Percentiles rank a stretch among this genome's conserved stretches.
These are phyloP conservation scores for Rhizophora apiculata DNA, from an alignment of 345 rosid genomes.

Conservation along the genomic window DNA sequence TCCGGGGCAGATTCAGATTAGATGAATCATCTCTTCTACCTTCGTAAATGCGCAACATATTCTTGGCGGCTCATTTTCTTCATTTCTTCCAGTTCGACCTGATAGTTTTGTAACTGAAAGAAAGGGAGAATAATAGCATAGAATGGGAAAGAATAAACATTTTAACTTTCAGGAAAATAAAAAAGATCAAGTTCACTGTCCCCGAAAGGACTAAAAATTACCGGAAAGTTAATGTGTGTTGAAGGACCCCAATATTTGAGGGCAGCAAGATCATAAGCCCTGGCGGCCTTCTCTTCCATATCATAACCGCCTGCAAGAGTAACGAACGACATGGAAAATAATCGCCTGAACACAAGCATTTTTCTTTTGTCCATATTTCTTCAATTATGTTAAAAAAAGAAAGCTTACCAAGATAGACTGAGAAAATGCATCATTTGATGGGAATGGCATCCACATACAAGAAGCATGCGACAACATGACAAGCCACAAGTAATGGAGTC, in stretches of 20 bases:
- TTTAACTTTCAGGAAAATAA: no score
- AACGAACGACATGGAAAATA: background rate
- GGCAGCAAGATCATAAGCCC: constrained; percentile 83
- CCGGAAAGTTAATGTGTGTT: constrained; percentile 71
- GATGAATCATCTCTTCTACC: constrained; percentile 30
- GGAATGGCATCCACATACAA: constrained; percentile 31
- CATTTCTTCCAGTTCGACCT: constrained; percentile 60
- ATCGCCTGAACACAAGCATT: background rate
- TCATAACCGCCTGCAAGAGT: constrained; percentile 63
- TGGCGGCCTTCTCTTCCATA: constrained; percentile 83
- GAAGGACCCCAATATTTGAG: constrained; percentile 86
- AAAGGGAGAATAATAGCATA: no score
- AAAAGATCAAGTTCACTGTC: background rate
- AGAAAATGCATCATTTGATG: constrained; percentile 27
- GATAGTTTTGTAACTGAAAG: constrained; percentile 62
- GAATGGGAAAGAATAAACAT: no score
- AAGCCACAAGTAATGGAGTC: constrained; percentile 33
- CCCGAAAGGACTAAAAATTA: constrained; percentile 7
- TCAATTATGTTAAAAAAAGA: background rate
- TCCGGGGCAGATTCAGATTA: background rate
- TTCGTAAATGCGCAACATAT: constrained; percentile 70
- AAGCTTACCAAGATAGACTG: constrained; percentile 74
- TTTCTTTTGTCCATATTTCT: background rate
- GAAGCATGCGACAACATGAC: constrained; percentile 27
- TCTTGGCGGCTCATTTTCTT: constrained; percentile 82